A percentile compares a stretch with the other conserved stretches of the same genome.
Evolutionary conservation across 306 rosid genomes (phyloP).

Genomic region (Carpinus fangiana): DNA sequence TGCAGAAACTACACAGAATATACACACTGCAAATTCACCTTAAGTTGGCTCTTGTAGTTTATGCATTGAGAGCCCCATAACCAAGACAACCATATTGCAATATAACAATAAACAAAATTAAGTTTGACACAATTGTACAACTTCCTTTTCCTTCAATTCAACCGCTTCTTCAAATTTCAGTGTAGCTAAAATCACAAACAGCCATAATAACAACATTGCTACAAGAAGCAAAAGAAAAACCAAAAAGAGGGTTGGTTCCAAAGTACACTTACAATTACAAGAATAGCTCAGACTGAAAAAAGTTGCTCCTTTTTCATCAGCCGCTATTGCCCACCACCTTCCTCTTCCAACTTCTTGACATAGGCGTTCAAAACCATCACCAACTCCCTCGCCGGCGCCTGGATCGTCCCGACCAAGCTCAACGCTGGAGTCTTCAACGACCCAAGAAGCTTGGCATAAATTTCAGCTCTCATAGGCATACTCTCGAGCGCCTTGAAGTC

Average conservation of each 20-base stretch:
- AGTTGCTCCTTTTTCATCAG: background rate
- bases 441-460: conserved; percentile 75
- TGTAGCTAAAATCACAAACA: background rate
- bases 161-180: background rate
- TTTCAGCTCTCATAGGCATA: conserved; percentile 75
- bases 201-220: background rate
- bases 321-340: conserved; percentile 42
- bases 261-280: conserved; percentile 26
- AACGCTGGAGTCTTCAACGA: conserved; percentile 68
- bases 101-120: background rate
- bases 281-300: background rate
- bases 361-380: conserved; percentile 75
- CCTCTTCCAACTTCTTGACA: conserved; percentile 68
- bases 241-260: background rate
- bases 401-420: conserved; percentile 67
- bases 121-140: background rate
- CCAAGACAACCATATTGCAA: background rate
- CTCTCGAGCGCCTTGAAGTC: conserved; percentile 71
- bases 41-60: background rate
- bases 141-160: background rate
- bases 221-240: background rate
- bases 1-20: background rate
- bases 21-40: too few relatives aligned
- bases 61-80: background rate
- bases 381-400: conserved; percentile 84